Conservation (phyloP, 495 filamentous ascomycete species). For the Pyrenopolyporus hunteri region DNA sequence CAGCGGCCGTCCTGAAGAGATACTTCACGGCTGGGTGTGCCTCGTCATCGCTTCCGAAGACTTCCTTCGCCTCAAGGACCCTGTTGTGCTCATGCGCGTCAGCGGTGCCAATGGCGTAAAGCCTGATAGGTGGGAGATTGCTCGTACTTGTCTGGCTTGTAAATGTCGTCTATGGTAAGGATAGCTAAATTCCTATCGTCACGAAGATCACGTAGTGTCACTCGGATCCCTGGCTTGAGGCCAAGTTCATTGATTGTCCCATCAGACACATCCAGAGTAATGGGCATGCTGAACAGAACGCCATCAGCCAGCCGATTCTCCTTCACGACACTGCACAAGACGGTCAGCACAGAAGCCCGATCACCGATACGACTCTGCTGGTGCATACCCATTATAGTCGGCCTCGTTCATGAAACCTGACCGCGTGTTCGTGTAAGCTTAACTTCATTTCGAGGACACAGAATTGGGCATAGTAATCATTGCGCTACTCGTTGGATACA, state of each 20-base stretch:
- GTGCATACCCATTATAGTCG: constrained; percentile 85
- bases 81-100: constrained; percentile 57
- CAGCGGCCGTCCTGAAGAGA: constrained; percentile 76
- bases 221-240: constrained; percentile 76
- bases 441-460: neutral
- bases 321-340: constrained; percentile 74
- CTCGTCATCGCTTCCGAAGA: constrained; percentile 92
- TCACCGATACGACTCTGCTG: neutral
- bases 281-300: constrained; percentile 95
- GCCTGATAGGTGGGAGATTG: constrained; percentile 24
- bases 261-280: constrained; percentile 84
- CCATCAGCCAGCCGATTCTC: constrained; percentile 85
- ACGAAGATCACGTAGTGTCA: constrained; percentile 92
- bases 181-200: constrained; percentile 96
- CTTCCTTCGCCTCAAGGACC: constrained; percentile 84
- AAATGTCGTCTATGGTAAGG: constrained; percentile 93
- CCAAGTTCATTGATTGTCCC: constrained; percentile 72
- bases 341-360: constrained; percentile 21
- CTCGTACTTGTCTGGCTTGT: constrained; percentile 92
- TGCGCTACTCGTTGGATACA: neutral
- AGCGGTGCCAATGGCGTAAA: constrained; percentile 38
- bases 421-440: constrained; percentile 24
- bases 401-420: constrained; percentile 95
- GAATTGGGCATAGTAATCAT: neutral
- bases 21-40: constrained; percentile 92